Conservation (phyloP, 768 basidiomycete genomes). For the Suillus luteus region DNA sequence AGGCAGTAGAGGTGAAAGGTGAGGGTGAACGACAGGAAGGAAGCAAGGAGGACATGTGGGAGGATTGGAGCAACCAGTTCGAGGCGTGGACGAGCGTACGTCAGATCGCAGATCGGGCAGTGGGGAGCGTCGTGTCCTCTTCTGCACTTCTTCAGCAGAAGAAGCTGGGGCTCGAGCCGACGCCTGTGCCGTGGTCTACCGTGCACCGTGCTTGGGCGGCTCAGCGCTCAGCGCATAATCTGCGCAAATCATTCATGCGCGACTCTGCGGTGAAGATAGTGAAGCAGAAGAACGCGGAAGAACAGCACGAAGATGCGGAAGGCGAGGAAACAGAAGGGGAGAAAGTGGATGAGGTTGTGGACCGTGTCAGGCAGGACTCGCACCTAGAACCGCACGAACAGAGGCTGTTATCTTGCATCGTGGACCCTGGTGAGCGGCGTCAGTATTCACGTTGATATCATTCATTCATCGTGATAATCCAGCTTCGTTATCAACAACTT, state of each 20-base stretch:
- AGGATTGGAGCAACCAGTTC: constrained; percentile 69
- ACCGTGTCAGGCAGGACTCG: constrained; percentile 71
- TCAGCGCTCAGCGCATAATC: constrained; percentile 48
- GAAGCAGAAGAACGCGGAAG: constrained; percentile 36
- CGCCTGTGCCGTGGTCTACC: constrained; percentile 64
- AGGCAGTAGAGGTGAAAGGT: constrained; percentile 10
- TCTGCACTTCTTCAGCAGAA: constrained; percentile 16
- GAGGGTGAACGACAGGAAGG: constrained; percentile 12
- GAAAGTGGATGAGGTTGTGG: constrained; percentile 68
- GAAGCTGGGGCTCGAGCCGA: constrained; percentile 42
- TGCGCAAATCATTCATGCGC: constrained; percentile 64
- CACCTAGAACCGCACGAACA: constrained; percentile 83
- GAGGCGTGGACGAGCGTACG: constrained; percentile 72
- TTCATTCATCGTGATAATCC: constrained; percentile 7
- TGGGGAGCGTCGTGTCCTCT: constrained; percentile 60
- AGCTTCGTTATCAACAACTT: constrained; percentile 81
- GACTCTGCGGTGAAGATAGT: constrained; percentile 42
- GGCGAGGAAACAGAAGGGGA: constrained; percentile 37
- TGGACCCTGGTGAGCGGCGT: constrained; percentile 64
- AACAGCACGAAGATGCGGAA: constrained; percentile 30
- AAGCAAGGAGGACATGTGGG: constrained; percentile 41
- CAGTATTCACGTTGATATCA: background rate
- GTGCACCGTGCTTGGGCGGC: constrained; percentile 68
- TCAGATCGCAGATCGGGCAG: constrained; percentile 73
- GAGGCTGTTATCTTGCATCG: constrained; percentile 79